Conservation (phyloP, 2,329 filamentous ascomycete species). For the Orbilia blumenaviensis region DNA sequence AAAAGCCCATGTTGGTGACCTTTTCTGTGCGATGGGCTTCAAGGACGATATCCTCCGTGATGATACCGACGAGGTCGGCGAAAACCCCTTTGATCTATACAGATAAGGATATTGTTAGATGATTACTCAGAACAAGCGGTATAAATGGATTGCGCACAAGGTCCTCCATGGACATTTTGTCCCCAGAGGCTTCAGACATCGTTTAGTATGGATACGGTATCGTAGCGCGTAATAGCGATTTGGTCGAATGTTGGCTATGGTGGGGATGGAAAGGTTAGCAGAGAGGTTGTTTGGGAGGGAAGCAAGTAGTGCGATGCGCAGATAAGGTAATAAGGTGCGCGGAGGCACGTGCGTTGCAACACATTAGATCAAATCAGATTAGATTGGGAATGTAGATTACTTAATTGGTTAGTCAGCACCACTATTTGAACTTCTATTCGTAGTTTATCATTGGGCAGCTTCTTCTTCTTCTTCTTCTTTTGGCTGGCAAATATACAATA, state of each 20-base stretch:
- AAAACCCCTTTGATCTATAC: constrained; percentile 44
- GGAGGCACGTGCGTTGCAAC: constrained; percentile 22
- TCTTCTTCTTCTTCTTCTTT: too few species aligned
- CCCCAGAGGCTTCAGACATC: constrained; percentile 35
- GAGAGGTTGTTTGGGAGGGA: not conserved
- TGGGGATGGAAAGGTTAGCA: not conserved
- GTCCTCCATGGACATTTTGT: constrained; percentile 45
- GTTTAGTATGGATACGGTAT: not conserved
- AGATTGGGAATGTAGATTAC: not conserved
- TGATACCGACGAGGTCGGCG: constrained; percentile 34
- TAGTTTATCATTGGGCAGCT: too few species aligned
- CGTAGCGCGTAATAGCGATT: not conserved
- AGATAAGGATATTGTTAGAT: not conserved
- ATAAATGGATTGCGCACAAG: constrained; percentile 7
- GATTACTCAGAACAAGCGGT: not conserved
- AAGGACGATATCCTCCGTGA: constrained; percentile 53
- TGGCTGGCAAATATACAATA: too few species aligned
- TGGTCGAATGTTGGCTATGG: not conserved
- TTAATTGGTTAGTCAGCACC: too few species aligned
- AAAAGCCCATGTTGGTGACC: constrained; percentile 47
- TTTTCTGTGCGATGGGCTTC: constrained; percentile 51
- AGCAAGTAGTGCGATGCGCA: not conserved
- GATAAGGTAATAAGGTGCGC: not conserved
- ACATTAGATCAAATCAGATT: not conserved
- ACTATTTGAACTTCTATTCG: too few species aligned